Evolutionary conservation across 768 basidiomycete species (phyloP), one percentile per base, ranked within the genome.

Genomic region (Candolleomyces efflorescens): DNA sequence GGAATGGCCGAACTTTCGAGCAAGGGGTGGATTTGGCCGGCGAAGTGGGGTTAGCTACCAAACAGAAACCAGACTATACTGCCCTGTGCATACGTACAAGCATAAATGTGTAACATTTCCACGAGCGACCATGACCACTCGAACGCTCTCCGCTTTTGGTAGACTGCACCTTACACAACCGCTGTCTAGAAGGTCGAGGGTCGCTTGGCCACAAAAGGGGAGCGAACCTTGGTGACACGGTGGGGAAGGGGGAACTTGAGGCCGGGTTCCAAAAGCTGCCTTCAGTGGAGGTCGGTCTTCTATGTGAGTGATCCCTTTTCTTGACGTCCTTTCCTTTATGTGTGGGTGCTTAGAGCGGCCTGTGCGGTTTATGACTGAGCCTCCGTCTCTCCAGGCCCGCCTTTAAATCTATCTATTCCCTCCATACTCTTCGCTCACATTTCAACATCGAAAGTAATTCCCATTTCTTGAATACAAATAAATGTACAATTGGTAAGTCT

Each of bases 181-280:
- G 15, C 32, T 53, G 20, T 66, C 72, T 74, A 83, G 76, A 92
- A 93, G 45, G 92, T 94, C 59, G 73, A 67, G 22, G 92, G 92
- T 63, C 92, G 85, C 68, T 75, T 74, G 36, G 93, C 92, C 52
- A 86, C 83, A 71, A 95, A 95, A 58, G 86, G 91, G 64, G 87
- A 86, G 65, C 84, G 87, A 61, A 77, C 71, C 80, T 93, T 94
- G 61, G 78, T 62, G 58, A 94, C 84, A 55, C 97, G 90, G 74
- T 92, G 91, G 60, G 96, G 94, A 51, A 98, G 87, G 61, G 96
- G 96, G 94, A 98, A 99, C 75, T 88, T 94, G 82, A 98, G 90
- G 60, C 82, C 78, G 59, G 94, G 94, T 55, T 78, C 79, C 66
- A 98, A 79, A 67, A 98, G 86, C 75, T 99, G 97, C 79, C 89